Evolutionary conservation across 1,284 basidiomycete species (phyloP), one percentile per base, ranked within the genome.

Genomic region (Athelia sp.): DNA sequence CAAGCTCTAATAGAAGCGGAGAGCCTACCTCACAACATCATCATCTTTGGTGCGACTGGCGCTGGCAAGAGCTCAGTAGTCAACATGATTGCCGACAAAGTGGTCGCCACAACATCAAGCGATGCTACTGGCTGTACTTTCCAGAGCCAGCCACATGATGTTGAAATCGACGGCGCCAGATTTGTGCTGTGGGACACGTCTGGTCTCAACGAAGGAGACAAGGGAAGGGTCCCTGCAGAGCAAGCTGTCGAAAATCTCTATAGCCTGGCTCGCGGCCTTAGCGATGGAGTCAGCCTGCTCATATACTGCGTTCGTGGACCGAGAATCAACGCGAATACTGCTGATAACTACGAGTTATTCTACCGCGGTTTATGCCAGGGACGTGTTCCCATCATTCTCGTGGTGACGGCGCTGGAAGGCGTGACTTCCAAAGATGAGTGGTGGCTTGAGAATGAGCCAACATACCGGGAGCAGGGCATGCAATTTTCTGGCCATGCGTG

Each of bases 291-390:
- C 31, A 56, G 65, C 48, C 47, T 67, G 3, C 63, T 64, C 42
- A 43, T 64, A 9, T 66, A 64, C 50, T 66, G 64, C 34, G 48
- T 67, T 44, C 63, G 64, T 19, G 62, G 61, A 13, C 62, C 64
- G 31, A 64, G 63, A 45, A 55, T 64, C 47, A 66, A 63, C 11
- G 53, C 60, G 13, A 62, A 58, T 15, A 58, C 59, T 22, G 63
- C 63, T 17, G 53, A 62, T 19, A 67, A 67, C 45, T 67, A 67
- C 43, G 46, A 62, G 26, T 48, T 64, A 3, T 64, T 64, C 50
- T 50, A 64, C 52, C 61, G 63, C 31, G 64, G 59, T 43, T 50
- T 64, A 38, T 64, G 65, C 42, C 50, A 55, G 26, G 53, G 59
- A 21, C 24, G 54, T 38, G 64, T 66, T 34, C 65, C 64, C 8